Conservation (phyloP, 139 green algal species). For the Deuterostichococcus epilithicus region DNA sequence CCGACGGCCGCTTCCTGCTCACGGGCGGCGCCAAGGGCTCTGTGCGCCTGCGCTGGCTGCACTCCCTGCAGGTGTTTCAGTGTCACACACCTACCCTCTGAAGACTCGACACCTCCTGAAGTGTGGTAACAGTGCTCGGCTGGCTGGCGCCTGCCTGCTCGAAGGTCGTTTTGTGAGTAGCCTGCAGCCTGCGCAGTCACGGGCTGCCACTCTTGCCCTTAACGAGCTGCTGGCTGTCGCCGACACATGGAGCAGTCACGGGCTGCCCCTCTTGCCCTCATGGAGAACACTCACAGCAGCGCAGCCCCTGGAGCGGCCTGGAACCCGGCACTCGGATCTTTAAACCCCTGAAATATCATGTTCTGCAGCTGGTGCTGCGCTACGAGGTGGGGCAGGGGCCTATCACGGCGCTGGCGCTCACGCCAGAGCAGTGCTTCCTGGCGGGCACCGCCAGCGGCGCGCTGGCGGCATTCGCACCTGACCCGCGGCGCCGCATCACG, state of each 20-base stretch:
- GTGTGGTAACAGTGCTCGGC: too few species aligned
- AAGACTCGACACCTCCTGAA: too few species aligned
- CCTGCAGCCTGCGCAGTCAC: background rate
- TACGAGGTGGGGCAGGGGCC: slow-evolving; percentile 27
- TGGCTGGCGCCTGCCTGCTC: too few species aligned
- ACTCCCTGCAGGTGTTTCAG: slow-evolving; percentile 29
- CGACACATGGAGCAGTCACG: too few species aligned
- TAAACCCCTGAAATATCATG: background rate
- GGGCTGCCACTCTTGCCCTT: too few species aligned
- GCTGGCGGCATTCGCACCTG: slow-evolving; percentile 32
- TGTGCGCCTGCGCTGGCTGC: slow-evolving; percentile 36
- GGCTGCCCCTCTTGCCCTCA: too few species aligned
- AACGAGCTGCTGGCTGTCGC: too few species aligned
- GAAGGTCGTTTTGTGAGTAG: background rate
- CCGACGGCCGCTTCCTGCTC: slow-evolving; percentile 39
- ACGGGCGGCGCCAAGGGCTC: slow-evolving; percentile 35
- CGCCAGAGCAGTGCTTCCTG: slow-evolving; percentile 37
- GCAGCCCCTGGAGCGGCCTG: too few species aligned
- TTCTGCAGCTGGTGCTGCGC: slow-evolving; percentile 22
- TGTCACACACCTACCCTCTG: too few species aligned
- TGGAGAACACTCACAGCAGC: too few species aligned
- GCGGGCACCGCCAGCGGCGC: slow-evolving; percentile 25
- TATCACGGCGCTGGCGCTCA: slow-evolving; percentile 29
- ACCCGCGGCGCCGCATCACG: slow-evolving; percentile 35
- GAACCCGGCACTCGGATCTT: background rate